phyloP scores from a whole-genome alignment of 2,329 filamentous ascomycete species.

The Tolypocladium tundrense region DNA sequence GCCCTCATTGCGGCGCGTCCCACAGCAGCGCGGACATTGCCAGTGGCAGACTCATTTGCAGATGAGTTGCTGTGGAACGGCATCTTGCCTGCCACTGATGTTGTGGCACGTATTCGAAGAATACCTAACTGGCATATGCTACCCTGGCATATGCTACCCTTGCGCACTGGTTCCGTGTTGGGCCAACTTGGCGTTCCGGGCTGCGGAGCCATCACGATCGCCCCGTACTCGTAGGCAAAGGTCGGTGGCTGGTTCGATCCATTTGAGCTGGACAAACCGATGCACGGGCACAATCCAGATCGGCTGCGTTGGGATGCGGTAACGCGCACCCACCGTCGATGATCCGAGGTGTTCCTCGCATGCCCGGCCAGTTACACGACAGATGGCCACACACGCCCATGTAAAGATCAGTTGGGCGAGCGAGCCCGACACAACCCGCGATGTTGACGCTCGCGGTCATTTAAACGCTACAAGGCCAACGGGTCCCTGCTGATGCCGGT shows the following conservation, averaged over 20 bases:
- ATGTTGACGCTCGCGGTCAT: neutral
- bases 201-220: neutral
- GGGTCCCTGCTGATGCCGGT: neutral
- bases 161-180: no score
- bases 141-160: neutral
- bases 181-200: neutral
- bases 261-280: neutral
- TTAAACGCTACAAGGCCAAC: neutral
- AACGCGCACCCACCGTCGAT: neutral
- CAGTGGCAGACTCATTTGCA: neutral
- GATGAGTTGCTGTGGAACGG: neutral
- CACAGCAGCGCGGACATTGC: neutral
- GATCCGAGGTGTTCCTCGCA: neutral
- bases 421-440: neutral
- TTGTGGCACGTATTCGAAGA: neutral
- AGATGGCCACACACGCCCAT: neutral
- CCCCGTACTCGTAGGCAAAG: neutral
- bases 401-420: neutral
- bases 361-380: neutral
- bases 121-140: neutral
- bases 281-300: neutral
- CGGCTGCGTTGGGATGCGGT: neutral
- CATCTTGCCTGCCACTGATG: neutral
- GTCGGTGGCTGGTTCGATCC: neutral
- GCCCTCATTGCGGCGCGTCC: neutral